Conservation (phyloP, 1,139 yeast species). For the Magnusiomyces sp. region DNA sequence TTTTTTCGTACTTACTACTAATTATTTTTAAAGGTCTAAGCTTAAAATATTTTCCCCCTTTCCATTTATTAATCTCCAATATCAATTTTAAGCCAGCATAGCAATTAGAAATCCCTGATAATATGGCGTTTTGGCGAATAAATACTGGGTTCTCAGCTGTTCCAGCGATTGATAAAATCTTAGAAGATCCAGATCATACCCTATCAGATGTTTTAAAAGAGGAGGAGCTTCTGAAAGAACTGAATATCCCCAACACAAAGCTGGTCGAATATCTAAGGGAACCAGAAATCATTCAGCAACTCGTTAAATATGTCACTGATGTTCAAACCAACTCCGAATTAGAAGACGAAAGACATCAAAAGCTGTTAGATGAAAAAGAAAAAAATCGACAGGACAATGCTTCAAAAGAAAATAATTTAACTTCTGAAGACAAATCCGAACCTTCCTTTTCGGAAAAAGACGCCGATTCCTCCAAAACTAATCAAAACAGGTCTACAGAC, state of each 20-base stretch:
- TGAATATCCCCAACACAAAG: slow-evolving; percentile 72
- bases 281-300: slow-evolving; percentile 53
- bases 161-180: slow-evolving; percentile 63
- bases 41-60: no score
- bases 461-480: slow-evolving; percentile 3
- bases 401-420: background rate
- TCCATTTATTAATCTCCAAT: no score
- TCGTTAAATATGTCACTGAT: slow-evolving; percentile 60
- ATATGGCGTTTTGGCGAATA: slow-evolving; percentile 76
- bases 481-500: slow-evolving; percentile 24
- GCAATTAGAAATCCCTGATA: background rate
- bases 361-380: background rate
- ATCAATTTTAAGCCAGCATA: no score
- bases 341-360: background rate
- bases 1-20: no score
- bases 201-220: slow-evolving; percentile 73
- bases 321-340: background rate
- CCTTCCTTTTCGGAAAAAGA: background rate
- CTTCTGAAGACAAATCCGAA: slow-evolving; percentile 1
- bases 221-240: slow-evolving; percentile 76
- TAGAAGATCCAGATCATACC: slow-evolving; percentile 49
- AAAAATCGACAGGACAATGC: background rate
- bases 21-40: no score
- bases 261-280: slow-evolving; percentile 74
- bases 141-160: slow-evolving; percentile 75